Evolutionary conservation across 768 basidiomycete genomes (phyloP), one percentile per base, ranked within the genome.

Genomic region (Mycena floridula): DNA sequence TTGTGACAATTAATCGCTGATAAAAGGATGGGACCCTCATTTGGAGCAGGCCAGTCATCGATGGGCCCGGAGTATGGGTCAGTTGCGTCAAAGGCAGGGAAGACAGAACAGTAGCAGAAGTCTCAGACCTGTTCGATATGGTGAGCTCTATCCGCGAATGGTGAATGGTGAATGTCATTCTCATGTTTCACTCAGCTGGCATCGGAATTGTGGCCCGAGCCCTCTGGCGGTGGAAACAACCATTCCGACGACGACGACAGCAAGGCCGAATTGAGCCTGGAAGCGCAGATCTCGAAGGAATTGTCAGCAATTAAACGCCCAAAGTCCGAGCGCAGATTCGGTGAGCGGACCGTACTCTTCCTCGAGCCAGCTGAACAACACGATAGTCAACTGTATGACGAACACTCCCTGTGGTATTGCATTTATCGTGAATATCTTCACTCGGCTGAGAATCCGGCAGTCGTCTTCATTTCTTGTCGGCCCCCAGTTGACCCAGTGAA

Each of bases 11-110:
- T n/a, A n/a, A n/a, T n/a, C n/a, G n/a, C n/a, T n/a, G n/a, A n/a
- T 36, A 28, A 9, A 50, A 86, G 84, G 82, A 85, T 54, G 84
- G 84, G 5, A 77, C 77, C 2, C 73, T 80, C 15, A 72, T 81
- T 23, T 83, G 82, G 81, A 72, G 65, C 18, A 86, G 79, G 59
- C 65, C 75, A 35, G 61, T 67, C 21, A 74, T 90, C 46, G 84
- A 86, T 48, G 89, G 89, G 7, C 89, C 89, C 16, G 89, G 89
- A 15, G 65, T 92, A 16, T 92, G 89, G 89, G 85, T 79, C 8
- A 89, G 82, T 54, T 91, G 87, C 53, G 75, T 89, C 24, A 88
- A 84, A 59, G 89, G 89, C 16, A 91, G 83, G 52, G 90, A 92
- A 59, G 84, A 76, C 50, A 82, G 82, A 54, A 74, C 85, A 0